These are phyloP conservation scores for Catharanthus roseus DNA, from an alignment of 257 asterid genomes.

Conservation along the genomic window DNA sequence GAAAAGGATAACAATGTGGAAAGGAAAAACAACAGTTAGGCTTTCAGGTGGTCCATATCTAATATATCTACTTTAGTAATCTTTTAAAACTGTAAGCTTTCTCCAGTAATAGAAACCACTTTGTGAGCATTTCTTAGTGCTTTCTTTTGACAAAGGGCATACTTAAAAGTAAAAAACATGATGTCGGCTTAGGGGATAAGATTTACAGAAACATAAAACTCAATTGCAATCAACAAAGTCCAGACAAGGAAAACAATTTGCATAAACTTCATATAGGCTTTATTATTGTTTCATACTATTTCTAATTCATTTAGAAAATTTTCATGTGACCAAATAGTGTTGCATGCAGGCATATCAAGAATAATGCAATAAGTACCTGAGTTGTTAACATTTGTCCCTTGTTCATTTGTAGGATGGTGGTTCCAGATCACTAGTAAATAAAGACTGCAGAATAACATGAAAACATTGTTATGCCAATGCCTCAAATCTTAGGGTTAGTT, in stretches of 20 bases:
- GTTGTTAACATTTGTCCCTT: not conserved
- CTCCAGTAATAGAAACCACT: too few species aligned
- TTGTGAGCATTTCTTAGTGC: not conserved
- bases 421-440: not conserved
- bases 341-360: not conserved
- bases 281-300: not conserved
- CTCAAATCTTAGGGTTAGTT: not conserved
- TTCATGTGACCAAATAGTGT: not conserved
- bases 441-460: not conserved
- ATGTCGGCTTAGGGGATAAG: not conserved
- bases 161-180: not conserved
- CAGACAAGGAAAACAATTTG: not conserved
- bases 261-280: not conserved
- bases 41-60: not conserved
- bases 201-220: not conserved
- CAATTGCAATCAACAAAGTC: not conserved
- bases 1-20: not conserved
- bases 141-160: not conserved
- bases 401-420: not conserved
- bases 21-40: not conserved
- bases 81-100: not conserved
- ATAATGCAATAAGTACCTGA: not conserved
- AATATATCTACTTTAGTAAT: not conserved
- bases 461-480: not conserved
- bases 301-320: not conserved